A percentile compares a stretch with the other conserved stretches of the same genome.
Evolutionary conservation across 75 land plant species (phyloP).

Genomic region (Cupressus sempervirens): DNA sequence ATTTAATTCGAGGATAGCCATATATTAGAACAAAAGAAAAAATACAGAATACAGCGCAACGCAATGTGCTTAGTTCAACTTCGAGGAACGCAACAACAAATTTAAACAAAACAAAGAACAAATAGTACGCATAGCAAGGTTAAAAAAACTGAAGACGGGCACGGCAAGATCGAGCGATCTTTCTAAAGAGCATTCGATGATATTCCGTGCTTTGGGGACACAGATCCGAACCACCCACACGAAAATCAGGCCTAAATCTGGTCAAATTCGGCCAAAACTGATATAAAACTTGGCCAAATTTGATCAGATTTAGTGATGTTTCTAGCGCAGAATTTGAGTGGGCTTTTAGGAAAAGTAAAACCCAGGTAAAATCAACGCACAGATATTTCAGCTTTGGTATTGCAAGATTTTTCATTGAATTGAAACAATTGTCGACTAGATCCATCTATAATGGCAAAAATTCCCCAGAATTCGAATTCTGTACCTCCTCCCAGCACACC

Average conservation of each 20-base stretch:
- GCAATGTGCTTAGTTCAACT: too few species aligned
- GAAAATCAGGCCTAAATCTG: background rate
- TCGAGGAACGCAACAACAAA: background rate
- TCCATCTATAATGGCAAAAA: background rate
- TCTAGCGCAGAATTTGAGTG: background rate
- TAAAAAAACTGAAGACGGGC: background rate
- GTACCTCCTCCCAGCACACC: background rate
- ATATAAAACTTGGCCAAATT: background rate
- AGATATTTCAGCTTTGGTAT: background rate
- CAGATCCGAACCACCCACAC: background rate
- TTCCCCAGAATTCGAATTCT: background rate
- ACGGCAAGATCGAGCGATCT: background rate
- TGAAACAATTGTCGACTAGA: background rate
- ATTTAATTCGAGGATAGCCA: too few species aligned
- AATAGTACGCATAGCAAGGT: background rate
- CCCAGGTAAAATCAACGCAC: background rate
- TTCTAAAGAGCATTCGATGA: background rate
- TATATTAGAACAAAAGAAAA: too few species aligned
- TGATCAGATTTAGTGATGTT: background rate
- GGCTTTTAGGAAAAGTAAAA: background rate
- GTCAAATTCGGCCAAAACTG: conserved; percentile 4
- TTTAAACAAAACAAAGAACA: background rate
- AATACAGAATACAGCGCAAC: too few species aligned
- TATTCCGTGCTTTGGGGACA: background rate
- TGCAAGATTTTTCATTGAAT: background rate